Evolutionary conservation across 257 asterid genomes (phyloP).

Genomic region (Solanum bulbocastanum): DNA sequence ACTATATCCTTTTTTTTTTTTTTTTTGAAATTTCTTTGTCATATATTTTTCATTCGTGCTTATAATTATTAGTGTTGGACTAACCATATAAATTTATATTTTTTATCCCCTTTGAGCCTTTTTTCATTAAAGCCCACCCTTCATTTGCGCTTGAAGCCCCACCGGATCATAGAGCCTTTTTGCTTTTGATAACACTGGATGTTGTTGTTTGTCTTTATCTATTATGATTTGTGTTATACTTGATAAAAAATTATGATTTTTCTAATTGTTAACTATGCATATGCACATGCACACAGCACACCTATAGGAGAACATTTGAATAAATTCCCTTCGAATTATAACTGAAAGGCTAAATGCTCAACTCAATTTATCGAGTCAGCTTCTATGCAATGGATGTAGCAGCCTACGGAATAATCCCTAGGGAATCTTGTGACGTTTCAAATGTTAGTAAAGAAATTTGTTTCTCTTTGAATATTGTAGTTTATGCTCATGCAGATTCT

Average conservation of each 20-base stretch:
- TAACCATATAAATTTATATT: no score
- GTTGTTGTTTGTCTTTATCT: background rate
- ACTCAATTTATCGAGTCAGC: background rate
- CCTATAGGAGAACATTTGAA: background rate
- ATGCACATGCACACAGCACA: background rate
- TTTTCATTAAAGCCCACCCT: background rate
- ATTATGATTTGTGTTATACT: background rate
- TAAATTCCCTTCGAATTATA: background rate
- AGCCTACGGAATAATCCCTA: background rate
- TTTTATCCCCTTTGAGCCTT: background rate
- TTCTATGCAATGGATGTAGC: background rate
- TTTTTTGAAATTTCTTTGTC: background rate
- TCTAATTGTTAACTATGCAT: background rate
- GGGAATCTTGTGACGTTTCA: background rate
- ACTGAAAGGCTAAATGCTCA: background rate
- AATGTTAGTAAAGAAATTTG: background rate
- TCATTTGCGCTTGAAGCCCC: background rate
- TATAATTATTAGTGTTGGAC: background rate
- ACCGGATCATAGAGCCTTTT: background rate
- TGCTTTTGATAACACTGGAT: background rate
- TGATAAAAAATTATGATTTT: background rate
- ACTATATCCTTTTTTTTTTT: background rate
- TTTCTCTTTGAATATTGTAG: background rate
- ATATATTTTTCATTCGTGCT: background rate
- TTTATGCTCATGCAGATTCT: background rate